Percentiles rank a stretch among this genome's conserved stretches.
These are phyloP conservation scores for Nepenthes mirabilis DNA, from an alignment of 148 eudicot species.

Conservation along the genomic window DNA sequence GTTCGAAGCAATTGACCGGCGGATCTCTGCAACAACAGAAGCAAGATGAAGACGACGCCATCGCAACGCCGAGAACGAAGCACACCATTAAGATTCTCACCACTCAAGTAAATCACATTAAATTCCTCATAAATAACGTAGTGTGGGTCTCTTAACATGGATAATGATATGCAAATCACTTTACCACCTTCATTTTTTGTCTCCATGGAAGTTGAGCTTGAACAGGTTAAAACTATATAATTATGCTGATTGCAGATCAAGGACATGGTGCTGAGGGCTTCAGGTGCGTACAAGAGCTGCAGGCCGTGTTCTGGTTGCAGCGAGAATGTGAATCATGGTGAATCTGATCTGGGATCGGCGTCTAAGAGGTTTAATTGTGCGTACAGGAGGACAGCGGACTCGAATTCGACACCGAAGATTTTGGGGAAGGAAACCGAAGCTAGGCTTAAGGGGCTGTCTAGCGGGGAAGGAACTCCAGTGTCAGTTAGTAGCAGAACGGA, in stretches of 20 bases:
- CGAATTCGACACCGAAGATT: slow-evolving; percentile 31
- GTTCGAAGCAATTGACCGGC: slow-evolving; percentile 41
- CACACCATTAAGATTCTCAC: slow-evolving; percentile 72
- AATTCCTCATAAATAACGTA: too few relatives aligned
- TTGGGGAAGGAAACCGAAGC: slow-evolving; percentile 76
- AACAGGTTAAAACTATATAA: background rate
- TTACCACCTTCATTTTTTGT: background rate
- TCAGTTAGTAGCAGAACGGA: slow-evolving; percentile 82
- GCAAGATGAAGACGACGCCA: slow-evolving; percentile 23
- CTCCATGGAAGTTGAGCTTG: background rate
- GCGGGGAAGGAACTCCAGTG: slow-evolving; percentile 77
- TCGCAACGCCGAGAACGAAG: slow-evolving; percentile 48
- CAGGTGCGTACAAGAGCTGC: slow-evolving; percentile 80
- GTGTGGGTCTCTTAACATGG: too few relatives aligned
- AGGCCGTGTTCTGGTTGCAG: slow-evolving; percentile 60
- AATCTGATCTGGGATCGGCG: slow-evolving; percentile 40
- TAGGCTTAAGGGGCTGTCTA: slow-evolving; percentile 56
- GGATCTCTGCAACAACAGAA: slow-evolving; percentile 34
- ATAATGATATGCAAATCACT: too few relatives aligned
- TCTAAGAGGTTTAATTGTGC: slow-evolving; percentile 48
- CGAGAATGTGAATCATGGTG: slow-evolving; percentile 25
- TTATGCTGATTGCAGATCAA: slow-evolving; percentile 44
- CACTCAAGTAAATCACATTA: slow-evolving; percentile 31
- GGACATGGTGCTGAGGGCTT: slow-evolving; percentile 85
- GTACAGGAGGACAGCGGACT: slow-evolving; percentile 53